Base-by-base conservation (phyloP, 2,329 filamentous ascomycete species). In the Pseudogymnoascus sp. region DNA sequence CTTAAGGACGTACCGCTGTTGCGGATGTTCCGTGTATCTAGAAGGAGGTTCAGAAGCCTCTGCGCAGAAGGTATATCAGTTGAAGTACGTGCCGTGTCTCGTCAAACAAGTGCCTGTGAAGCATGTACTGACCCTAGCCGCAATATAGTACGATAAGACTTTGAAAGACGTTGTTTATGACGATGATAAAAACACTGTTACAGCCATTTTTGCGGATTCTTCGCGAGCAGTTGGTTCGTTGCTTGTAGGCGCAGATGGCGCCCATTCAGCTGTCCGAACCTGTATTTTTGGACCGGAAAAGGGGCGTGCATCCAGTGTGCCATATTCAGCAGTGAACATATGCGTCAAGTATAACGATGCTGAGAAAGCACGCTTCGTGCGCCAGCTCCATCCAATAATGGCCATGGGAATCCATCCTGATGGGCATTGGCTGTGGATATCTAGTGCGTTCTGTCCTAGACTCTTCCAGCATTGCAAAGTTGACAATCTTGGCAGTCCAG, bases 91-190 rank as follows among this genome's bases (percentile, higher is more conserved):
- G 28, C 4, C 14, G 7, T 18, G 18, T 55, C n/a, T 33, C 28
- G n/a, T 55, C 25, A 1, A 12, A n/a, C n/a, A 18, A 18, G 3
- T 33, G 18, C 23, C 5, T 14, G n/a, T 12, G 45, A 55, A 55
- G 9, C 9, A 31, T 31, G 25, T 6, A 31, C 45, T 52, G 25
- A 52, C 33, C n/a, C 0, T 2, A 7, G 9, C n/a, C 9, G 45
- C n/a, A 55, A 33, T n/a, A 14, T 31, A 55, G 45, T 65, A 65
- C 25, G 60, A 59, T 6, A 79, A 78, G 66, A 68, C 64, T 23
- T 69, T 79, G n/a, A 67, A 68, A 4, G 61, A 69, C 52, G 65
- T 78, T 61, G 67, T 70, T 38, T 71, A 74, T 18, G 68, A 69
- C 23, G 66, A 63, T 7, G 40, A 52, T 14, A 68, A 55, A 37